Base-by-base conservation (phyloP, 176 grass and related monocot genomes). In the Thalia dealbata region DNA sequence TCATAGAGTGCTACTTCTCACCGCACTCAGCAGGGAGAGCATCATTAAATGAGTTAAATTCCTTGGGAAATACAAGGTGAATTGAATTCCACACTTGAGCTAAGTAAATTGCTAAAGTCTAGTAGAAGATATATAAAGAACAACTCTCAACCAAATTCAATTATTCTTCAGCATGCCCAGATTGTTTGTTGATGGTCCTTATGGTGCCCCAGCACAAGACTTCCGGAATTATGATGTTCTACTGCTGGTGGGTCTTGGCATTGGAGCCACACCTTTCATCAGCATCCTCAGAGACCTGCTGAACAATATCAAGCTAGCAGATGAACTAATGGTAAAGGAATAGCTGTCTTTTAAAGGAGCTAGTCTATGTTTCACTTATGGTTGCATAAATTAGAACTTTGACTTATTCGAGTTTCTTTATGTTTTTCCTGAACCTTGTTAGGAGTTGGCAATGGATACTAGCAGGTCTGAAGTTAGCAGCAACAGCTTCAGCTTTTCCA, bases 161-260 rank as follows among this genome's bases (percentile, higher is more conserved):
- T 23, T 75, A 43, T 42, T 46, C 28, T 58, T 58, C 92, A 96
- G 92, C 75, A 80, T 90, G 79, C 87, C 90, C 38, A 88, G 86
- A 80, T 85, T 99, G 81, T 87, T 99, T 16, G 90, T 99, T 3
- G 95, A 99, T 59, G 95, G 95, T 56, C 95, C 95, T 10, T 99
- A 99, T 28, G 95, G 95, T 63, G 87, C 95, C 26, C 85, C 95
- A 43, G 90, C 95, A 67, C 95, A 99, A 61, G 95, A 99, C 72
- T 99, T 99, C 73, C 87, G 87, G 81, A 99, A 99, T 61, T 99
- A 99, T 0, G 90, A 99, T 79, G 95, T 99, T 70, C 87, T 99
- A 30, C 83, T 99, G 70, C 85, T 99, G 74, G 90, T 99, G 3
- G 95, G 95, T 30, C 95, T 99, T 0, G 95, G 95, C 50, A 99